Percentiles rank a stretch among this genome's conserved stretches.
Evolutionary conservation across 805 yeast genomes (phyloP).

Genomic region (Candida odintsovae): DNA sequence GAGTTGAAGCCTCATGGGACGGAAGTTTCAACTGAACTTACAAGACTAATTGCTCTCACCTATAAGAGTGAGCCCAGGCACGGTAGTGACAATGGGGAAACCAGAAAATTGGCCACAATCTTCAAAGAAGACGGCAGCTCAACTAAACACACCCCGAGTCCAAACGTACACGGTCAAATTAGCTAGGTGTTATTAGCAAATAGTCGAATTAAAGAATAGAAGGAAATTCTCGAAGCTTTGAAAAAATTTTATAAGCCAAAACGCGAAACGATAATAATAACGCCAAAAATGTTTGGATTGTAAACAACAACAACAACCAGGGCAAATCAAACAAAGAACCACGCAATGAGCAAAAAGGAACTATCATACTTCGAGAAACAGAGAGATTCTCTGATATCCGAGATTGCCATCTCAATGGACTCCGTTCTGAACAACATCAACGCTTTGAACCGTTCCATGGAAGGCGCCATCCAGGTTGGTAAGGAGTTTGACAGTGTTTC

Average conservation of each 20-base stretch:
- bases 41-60: constrained; percentile 14
- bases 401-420: constrained; percentile 55
- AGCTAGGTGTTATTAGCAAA: constrained; percentile 5
- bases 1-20: not conserved
- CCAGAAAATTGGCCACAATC: not conserved
- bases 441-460: constrained; percentile 60
- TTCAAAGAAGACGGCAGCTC: not conserved
- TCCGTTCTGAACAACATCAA: constrained; percentile 59
- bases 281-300: not conserved
- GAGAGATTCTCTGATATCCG: constrained; percentile 51
- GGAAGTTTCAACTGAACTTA: constrained; percentile 15
- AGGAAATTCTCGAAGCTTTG: not conserved
- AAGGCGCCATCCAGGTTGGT: constrained; percentile 65
- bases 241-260: too few species aligned
- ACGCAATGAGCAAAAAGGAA: constrained; percentile 1
- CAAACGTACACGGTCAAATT: constrained; percentile 13
- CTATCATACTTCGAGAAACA: constrained; percentile 49
- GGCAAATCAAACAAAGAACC: not conserved
- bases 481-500: constrained; percentile 71
- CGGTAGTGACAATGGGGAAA: not conserved
- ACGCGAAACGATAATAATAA: not conserved
- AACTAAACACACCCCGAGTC: not conserved
- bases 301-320: not conserved
- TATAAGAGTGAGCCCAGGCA: constrained; percentile 13
- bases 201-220: too few species aligned